Evolutionary conservation across 148 eudicot species (phyloP), one percentile per base, ranked within the genome.

Genomic region (Vaccinium darrowii): DNA sequence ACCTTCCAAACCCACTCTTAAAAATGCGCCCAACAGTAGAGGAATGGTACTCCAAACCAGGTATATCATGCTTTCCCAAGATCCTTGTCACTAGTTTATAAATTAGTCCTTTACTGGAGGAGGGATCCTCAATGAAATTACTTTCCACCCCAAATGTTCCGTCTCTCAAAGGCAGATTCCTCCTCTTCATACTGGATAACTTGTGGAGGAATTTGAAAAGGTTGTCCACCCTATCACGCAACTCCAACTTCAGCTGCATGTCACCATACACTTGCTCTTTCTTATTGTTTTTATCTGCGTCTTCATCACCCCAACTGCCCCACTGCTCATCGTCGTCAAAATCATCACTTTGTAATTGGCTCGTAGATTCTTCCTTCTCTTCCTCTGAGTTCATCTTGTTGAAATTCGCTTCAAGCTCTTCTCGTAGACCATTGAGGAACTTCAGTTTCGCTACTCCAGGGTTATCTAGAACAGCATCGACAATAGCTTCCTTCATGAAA

Each of bases 251-350:
- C 81, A 97, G 91, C 86, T 95, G 99, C 95, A 97, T 90, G 81
- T 94, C 93, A 82, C 87, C 90, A 84, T 92, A 97, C 15, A 74
- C 95, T 89, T 93, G 86, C 65, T 95, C 95, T 88, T 93, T 92
- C 75, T 87, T 90, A 54, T 53, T 87, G 85, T 87, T 85, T 79
- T 87, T 84, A 69, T 89, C 96, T 85, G 63, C 91, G 85, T 97
- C 98, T 77, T 97, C 99, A 82, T 95, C 98, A 47, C 98, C 98
- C 99, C 99, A 96, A 84, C 84, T 90, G 65, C 90, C 99, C 98
- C 99, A 96, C 80, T 88, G 87, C 84, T 96, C 99, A 88, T 94
- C 98, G 83, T 93, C 98, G 83, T 93, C 98, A 77, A 93, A 89
- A 88, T 93, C 99, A 89, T 89, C 90, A 75, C 84, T 86, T 62